Base-by-base conservation (phyloP, 169 alveolate species). In the Plasmodium sp. region DNA sequence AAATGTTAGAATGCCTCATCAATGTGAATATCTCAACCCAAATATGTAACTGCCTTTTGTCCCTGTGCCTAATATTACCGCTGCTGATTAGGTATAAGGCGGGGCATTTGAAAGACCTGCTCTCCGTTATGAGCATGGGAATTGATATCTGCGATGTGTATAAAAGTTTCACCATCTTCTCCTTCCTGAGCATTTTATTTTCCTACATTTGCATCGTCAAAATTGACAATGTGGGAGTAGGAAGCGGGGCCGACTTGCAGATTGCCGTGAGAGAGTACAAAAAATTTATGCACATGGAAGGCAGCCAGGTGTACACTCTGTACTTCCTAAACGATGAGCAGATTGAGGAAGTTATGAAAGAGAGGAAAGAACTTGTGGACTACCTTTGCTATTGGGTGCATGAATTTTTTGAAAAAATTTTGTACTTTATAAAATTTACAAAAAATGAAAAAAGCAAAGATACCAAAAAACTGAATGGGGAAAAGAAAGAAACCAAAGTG, bases 341-440 rank as follows among this genome's bases (percentile, higher is more conserved):
- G 51, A 41, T 88, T 12, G 73, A 77, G 51, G 36, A 31, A 22
- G 18, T 88, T 58, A 56, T 88, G 36, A 58, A 1, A 51, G 90
- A 88, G 51, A 43, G 94, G 14, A 80, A 88, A 33, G 94, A 88
- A 80, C 73, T 88, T 9, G 62, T 88, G 22, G 90, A 88, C 54
- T 88, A 88, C 43, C 22, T 88, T 22, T 88, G 94, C 75, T 80
- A 88, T 41, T 88, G 94, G 94, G 81, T 88, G 5, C 51, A 79
- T 56, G 94, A 88, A 39, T 88, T 88, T 88, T 88, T 88, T 88
- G 94, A 88, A 0, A 88, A 88, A 88, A 88, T 88, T 51, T 22
- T 88, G 18, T 88, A 88, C 51, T 88, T 88, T 62, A 80, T 88
- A 36, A 88, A 88, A 67, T 88, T 56, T 58, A 74, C 94, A 10